These are phyloP conservation scores for Cercospora brassicicola DNA, from an alignment of 2,329 filamentous ascomycete genomes.

Conservation along the genomic window DNA sequence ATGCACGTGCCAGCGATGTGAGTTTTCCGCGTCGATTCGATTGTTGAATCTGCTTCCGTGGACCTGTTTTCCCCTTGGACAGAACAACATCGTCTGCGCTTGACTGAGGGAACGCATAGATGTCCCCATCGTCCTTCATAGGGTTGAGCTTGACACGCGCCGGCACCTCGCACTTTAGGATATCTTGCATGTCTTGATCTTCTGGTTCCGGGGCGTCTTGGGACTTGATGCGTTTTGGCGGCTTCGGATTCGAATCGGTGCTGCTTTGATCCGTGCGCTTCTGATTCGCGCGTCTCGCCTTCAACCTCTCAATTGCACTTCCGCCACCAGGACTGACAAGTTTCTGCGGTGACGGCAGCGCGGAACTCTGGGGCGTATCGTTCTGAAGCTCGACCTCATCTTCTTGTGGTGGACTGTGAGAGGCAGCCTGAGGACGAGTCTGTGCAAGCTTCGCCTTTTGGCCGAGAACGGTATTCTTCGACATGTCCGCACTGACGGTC, in stretches of 20 bases:
- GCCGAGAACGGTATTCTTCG: background rate
- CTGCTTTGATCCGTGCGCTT: conserved; percentile 14
- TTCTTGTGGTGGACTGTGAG: background rate
- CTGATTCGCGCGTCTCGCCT: conserved; percentile 17
- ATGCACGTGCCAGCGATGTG: conserved; percentile 15
- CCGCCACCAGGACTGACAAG: conserved; percentile 9
- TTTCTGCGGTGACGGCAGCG: background rate
- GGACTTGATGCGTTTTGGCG: conserved; percentile 23
- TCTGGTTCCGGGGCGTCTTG: background rate
- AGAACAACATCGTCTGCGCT: conserved; percentile 19
- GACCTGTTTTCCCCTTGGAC: background rate
- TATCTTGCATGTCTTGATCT: conserved; percentile 23
- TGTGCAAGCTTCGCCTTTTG: background rate
- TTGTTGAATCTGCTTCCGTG: conserved; percentile 7
- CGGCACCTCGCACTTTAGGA: background rate
- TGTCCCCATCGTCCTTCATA: conserved; percentile 7
- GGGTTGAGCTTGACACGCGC: too few relatives aligned
- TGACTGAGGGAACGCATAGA: conserved; percentile 28
- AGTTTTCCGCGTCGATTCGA: conserved; percentile 21
- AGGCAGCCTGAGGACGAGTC: background rate
- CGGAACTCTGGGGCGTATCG: background rate
- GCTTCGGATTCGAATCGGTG: conserved; percentile 10
- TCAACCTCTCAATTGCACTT: conserved; percentile 31
- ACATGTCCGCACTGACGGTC: background rate
- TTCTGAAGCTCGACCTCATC: background rate